Base-by-base conservation (phyloP, 169 alveolate species). In the Amoebophrya sp. region DNA sequence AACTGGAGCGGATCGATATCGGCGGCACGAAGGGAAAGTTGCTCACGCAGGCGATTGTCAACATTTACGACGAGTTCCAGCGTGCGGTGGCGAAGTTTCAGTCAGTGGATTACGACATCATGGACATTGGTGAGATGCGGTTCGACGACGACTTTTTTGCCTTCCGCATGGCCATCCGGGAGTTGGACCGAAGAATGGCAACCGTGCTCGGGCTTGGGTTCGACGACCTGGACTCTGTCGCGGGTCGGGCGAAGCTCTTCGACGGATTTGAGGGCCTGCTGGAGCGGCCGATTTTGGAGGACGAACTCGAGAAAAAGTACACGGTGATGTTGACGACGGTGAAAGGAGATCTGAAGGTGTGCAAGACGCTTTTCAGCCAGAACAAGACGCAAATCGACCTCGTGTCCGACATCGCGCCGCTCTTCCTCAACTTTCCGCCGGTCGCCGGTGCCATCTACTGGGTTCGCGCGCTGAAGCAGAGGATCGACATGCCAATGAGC, bases 401-500 rank as follows among this genome's bases (percentile, higher is more conserved):
- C 89, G 92, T 92, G 32, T 96, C 95, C 92, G 97, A 95, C 77
- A 95, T 93, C 93, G 97, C 98, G 14, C 98, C 98, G 0, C 93
- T 96, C 54, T 95, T 95, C 92, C 95, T 95, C 93, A 97, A 98
- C 92, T 94, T 97, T 96, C 99, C 99, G n/a, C 99, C 99, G 0
- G 97, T 97, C 32, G 98, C 99, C 14, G 98, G 98, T n/a, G 97
- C 98, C 91, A 94, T 98, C 55, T 95, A 95, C 95, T 98, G 99
- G 99, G 96, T 98, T 18, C 96, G 97, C 23, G 96, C 98, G 40
- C 96, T 97, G 77, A 94, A 94, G 41, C 97, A 95, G 89, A 93
- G 99, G 89, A 96, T 97, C 92, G 94, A 95, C 66, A 98, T 96
- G 93, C 99, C 99, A 1, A 94, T 96, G 95, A 97, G 95, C 92